phyloP scores from a whole-genome alignment of 352 stramenopile species.

The Pythium pectinolyticum region DNA sequence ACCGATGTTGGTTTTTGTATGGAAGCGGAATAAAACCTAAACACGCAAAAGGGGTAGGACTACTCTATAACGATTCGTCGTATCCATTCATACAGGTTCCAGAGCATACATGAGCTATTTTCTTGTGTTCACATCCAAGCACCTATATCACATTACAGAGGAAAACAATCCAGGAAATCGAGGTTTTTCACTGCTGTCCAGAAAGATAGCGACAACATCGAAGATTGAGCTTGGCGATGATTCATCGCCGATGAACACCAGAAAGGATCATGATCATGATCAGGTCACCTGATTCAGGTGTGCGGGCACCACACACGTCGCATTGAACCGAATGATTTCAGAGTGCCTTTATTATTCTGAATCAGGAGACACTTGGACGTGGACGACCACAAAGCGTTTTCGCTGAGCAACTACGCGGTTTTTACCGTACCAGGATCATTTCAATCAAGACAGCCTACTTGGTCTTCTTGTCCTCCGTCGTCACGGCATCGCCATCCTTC shows the following conservation, averaged over 20 bases:
- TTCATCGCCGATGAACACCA: no score
- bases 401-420: slow-evolving; percentile 16
- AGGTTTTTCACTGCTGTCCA: no score
- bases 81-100: slow-evolving; percentile 1
- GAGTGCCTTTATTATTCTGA: no score
- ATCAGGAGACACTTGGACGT: no score
- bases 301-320: no score
- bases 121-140: not conserved
- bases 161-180: no score
- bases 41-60: slow-evolving; percentile 17
- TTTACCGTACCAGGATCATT: not conserved
- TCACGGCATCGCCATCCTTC: slow-evolving; percentile 42
- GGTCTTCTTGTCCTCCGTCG: slow-evolving; percentile 66
- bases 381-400: not conserved
- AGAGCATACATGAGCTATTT: not conserved
- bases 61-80: not conserved
- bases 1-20: slow-evolving; percentile 23
- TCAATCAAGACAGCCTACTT: slow-evolving; percentile 42
- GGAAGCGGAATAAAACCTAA: slow-evolving; percentile 20
- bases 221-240: no score
- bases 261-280: no score
- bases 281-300: no score
- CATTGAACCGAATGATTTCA: no score
- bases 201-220: no score
- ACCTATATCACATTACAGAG: no score